These are phyloP conservation scores for Aaosphaeria arxii DNA, from an alignment of 2,329 filamentous ascomycete species.

Conservation along the genomic window DNA sequence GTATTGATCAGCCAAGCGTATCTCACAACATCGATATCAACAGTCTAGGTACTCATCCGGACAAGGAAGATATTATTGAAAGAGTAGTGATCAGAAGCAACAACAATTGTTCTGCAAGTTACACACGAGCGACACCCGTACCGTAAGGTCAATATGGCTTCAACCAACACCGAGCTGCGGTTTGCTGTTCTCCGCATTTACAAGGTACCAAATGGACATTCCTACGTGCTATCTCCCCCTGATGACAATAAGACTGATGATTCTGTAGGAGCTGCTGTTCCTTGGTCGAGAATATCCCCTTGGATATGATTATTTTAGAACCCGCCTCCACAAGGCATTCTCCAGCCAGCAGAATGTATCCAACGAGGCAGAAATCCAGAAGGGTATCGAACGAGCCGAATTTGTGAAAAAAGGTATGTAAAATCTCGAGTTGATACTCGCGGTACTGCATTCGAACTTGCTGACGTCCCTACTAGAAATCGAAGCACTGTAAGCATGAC, in stretches of 20 bases:
- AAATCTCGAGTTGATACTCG: neutral
- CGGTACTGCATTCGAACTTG: conserved; percentile 5
- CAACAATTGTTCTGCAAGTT: too few relatives aligned
- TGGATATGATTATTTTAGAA: conserved; percentile 78
- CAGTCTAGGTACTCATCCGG: too few relatives aligned
- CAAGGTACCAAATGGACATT: conserved; percentile 54
- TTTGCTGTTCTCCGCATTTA: conserved; percentile 81
- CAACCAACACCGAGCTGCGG: conserved; percentile 59
- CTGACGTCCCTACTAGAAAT: conserved; percentile 60
- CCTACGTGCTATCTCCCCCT: neutral
- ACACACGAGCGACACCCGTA: neutral
- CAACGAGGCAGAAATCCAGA: conserved; percentile 71
- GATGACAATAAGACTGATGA: too few relatives aligned
- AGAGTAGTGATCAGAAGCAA: too few relatives aligned
- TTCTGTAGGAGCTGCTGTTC: conserved; percentile 70
- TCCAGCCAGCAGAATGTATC: conserved; percentile 66
- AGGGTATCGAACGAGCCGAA: conserved; percentile 73
- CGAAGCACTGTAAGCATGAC: conserved; percentile 73
- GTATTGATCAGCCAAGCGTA: too few relatives aligned
- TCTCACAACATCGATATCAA: too few relatives aligned
- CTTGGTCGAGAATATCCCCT: conserved; percentile 84
- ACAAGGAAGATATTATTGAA: too few relatives aligned
- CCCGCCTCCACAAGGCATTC: conserved; percentile 82
- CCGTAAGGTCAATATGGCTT: conserved; percentile 15
- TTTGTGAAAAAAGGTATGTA: conserved; percentile 82